Evolutionary conservation across 345 rosid species (phyloP).

Genomic region (Passiflora organensis): DNA sequence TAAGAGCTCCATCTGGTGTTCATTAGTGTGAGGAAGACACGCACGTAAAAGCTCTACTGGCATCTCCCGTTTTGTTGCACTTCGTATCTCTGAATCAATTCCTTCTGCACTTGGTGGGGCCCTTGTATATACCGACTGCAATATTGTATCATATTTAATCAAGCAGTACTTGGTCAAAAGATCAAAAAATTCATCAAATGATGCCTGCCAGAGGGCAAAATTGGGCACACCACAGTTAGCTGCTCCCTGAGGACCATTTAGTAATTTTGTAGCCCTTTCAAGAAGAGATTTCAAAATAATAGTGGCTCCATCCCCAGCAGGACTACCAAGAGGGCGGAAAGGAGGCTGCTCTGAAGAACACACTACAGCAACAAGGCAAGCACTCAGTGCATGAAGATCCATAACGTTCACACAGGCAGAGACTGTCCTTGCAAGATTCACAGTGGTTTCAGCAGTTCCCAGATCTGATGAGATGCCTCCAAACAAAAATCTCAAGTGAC

Average conservation of each 20-base stretch:
- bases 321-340: slow-evolving; percentile 82
- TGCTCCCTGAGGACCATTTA: slow-evolving; percentile 36
- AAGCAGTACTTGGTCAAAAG: slow-evolving; percentile 90
- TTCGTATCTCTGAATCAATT: slow-evolving; percentile 38
- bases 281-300: slow-evolving; percentile 67
- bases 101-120: slow-evolving; percentile 40
- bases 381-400: slow-evolving; percentile 86
- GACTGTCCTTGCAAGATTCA: slow-evolving; percentile 57
- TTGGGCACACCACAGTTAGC: slow-evolving; percentile 45
- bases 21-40: slow-evolving; percentile 86
- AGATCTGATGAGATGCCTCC: slow-evolving; percentile 71
- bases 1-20: slow-evolving; percentile 64
- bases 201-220: slow-evolving; percentile 85
- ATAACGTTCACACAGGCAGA: slow-evolving; percentile 59
- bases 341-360: slow-evolving; percentile 98
- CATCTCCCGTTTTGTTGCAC: slow-evolving; percentile 81
- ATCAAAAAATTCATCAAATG: slow-evolving; percentile 78
- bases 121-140: slow-evolving; percentile 48
- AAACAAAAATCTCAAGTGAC: slow-evolving; percentile 80
- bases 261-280: slow-evolving; percentile 74
- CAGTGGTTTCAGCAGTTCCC: slow-evolving; percentile 57
- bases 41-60: slow-evolving; percentile 94
- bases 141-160: slow-evolving; percentile 76
- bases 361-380: slow-evolving; percentile 95
- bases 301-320: slow-evolving; percentile 88